Percentiles rank a stretch among this genome's conserved stretches.
phyloP scores from a whole-genome alignment of 306 rosid species.

The Alnus glutinosa region DNA sequence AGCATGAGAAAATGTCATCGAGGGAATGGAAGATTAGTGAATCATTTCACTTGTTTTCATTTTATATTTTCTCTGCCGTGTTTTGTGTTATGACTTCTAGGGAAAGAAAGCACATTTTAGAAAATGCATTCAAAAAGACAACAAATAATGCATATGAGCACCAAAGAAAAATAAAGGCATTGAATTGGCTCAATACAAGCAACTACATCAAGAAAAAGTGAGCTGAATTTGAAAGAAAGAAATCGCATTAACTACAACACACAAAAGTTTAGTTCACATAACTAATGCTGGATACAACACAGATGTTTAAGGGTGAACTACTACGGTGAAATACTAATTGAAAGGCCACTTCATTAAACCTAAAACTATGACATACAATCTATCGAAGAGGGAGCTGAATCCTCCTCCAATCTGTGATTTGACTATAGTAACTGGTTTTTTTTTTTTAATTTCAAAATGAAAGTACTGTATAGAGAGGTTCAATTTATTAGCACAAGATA shows the following conservation, averaged over 20 bases:
- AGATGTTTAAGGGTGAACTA: background rate
- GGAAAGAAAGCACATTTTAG: background rate
- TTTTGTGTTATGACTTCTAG: background rate
- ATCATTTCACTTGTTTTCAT: conserved; percentile 4
- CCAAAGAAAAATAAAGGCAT: background rate
- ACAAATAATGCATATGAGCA: background rate
- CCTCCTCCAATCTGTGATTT: background rate
- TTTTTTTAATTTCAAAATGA: background rate
- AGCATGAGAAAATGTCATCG: conserved; percentile 6
- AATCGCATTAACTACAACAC: background rate
- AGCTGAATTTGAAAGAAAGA: background rate
- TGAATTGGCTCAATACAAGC: background rate
- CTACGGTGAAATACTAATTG: too few species aligned
- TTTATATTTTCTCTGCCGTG: background rate
- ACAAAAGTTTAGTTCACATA: background rate
- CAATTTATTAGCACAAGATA: background rate
- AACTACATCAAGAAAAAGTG: background rate
- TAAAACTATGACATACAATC: too few species aligned
- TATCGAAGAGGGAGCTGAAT: background rate
- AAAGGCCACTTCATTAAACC: too few species aligned
- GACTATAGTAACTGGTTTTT: background rate
- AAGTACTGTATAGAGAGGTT: background rate
- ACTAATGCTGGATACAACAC: background rate
- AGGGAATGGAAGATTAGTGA: background rate
- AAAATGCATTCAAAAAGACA: background rate